These are phyloP conservation scores for Leishmania arabica DNA, from an alignment of 208 protist species.

Conservation along the genomic window DNA sequence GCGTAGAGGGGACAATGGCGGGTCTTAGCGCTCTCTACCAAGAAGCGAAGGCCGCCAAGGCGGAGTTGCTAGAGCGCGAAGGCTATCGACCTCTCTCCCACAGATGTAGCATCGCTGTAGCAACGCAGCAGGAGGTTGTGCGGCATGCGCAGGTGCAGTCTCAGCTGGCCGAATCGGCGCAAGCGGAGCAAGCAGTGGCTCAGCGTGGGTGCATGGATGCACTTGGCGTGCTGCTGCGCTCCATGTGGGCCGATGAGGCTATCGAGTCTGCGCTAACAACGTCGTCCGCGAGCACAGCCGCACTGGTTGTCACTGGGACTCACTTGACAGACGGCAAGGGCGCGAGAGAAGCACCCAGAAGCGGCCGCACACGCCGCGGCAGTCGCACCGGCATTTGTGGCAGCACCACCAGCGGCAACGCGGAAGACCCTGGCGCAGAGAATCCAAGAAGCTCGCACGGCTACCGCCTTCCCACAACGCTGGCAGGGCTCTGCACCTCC, in stretches of 20 bases:
- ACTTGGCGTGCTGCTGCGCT: slow-evolving; percentile 34
- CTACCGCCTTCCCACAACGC: slow-evolving; percentile 32
- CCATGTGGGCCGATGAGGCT: slow-evolving; percentile 44
- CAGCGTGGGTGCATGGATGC: slow-evolving; percentile 28
- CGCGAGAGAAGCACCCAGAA: background rate
- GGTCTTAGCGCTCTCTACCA: slow-evolving; percentile 36
- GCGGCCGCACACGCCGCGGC: background rate
- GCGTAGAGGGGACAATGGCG: slow-evolving; percentile 40
- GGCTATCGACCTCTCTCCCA: slow-evolving; percentile 26
- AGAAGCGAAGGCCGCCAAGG: slow-evolving; percentile 32
- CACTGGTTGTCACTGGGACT: background rate
- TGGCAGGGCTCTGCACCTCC: slow-evolving; percentile 26
- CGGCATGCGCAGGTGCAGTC: slow-evolving; percentile 29
- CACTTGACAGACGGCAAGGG: background rate
- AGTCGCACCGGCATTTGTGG: background rate
- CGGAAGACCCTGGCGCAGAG: background rate
- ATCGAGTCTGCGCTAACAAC: slow-evolving; percentile 4
- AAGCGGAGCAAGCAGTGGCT: slow-evolving; percentile 27
- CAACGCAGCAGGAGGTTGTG: slow-evolving; percentile 17
- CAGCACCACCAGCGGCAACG: background rate
- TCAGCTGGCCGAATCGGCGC: slow-evolving; percentile 30
- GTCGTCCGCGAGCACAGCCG: background rate
- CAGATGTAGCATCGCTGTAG: slow-evolving; percentile 1
- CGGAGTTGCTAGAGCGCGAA: slow-evolving; percentile 33
- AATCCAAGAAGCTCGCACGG: background rate